These are phyloP conservation scores for Penicillium sp. DNA, from an alignment of 2,329 filamentous ascomycete genomes.

Conservation along the genomic window DNA sequence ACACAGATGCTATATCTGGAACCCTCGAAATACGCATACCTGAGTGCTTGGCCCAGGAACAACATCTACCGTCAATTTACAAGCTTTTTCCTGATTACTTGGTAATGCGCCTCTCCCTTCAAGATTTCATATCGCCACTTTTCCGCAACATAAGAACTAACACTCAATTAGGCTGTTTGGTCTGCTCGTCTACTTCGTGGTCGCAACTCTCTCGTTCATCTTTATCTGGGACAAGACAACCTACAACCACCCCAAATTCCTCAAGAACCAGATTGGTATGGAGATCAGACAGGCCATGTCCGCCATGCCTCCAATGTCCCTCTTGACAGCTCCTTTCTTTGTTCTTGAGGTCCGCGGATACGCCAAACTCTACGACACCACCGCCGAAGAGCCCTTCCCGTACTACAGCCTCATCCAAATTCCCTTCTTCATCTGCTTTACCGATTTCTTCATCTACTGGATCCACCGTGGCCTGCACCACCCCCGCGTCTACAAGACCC, in stretches of 20 bases:
- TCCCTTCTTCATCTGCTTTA: slow-evolving; percentile 82
- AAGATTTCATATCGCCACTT: background rate
- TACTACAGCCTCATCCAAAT: slow-evolving; percentile 83
- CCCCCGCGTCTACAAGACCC: slow-evolving; percentile 74
- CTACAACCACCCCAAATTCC: slow-evolving; percentile 85
- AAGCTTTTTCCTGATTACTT: slow-evolving; percentile 79
- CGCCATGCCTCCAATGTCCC: slow-evolving; percentile 77
- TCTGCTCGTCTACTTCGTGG: slow-evolving; percentile 77
- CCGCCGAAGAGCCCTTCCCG: slow-evolving; percentile 68
- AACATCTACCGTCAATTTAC: slow-evolving; percentile 71
- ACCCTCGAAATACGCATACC: slow-evolving; percentile 73
- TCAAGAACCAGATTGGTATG: slow-evolving; percentile 85
- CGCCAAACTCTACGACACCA: slow-evolving; percentile 81
- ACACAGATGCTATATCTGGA: slow-evolving; percentile 66
- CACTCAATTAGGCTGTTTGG: slow-evolving; percentile 70
- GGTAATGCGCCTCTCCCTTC: slow-evolving; percentile 54
- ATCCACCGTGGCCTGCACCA: slow-evolving; percentile 85
- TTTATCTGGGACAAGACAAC: slow-evolving; percentile 91
- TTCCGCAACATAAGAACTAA: slow-evolving; percentile 2
- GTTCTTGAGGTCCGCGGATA: slow-evolving; percentile 78
- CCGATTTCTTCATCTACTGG: slow-evolving; percentile 87
- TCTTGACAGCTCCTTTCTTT: slow-evolving; percentile 79
- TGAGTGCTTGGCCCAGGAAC: slow-evolving; percentile 74
- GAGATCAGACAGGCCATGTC: slow-evolving; percentile 79
- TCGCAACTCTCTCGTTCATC: slow-evolving; percentile 77